A percentile compares a stretch with the other conserved stretches of the same genome.
Conservation (phyloP, 306 rosid genomes). For the Cicer arietinum region DNA sequence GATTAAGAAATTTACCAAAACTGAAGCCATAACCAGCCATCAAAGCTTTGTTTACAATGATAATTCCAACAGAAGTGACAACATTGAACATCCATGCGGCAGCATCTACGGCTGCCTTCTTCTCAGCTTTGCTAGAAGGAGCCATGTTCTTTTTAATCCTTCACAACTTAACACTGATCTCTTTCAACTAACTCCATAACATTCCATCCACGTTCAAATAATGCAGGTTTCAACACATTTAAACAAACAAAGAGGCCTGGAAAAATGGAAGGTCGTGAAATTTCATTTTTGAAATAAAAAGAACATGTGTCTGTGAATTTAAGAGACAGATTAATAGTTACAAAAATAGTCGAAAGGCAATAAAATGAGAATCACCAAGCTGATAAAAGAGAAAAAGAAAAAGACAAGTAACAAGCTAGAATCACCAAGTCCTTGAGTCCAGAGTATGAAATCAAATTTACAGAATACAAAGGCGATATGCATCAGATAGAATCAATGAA, state of each 20-base stretch:
- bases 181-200: constrained; percentile 48
- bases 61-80: constrained; percentile 90
- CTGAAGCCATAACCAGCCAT: constrained; percentile 90
- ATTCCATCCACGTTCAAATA: constrained; percentile 32
- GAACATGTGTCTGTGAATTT: background rate
- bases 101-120: constrained; percentile 77
- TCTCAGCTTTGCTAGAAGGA: constrained; percentile 71
- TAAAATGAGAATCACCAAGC: constrained; percentile 5
- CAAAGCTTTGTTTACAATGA: constrained; percentile 86
- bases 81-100: constrained; percentile 94
- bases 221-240: constrained; percentile 34
- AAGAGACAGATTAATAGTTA: too few relatives aligned
- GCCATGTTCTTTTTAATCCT: constrained; percentile 54
- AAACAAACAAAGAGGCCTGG: constrained; percentile 38
- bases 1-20: constrained; percentile 61
- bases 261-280: constrained; percentile 34
- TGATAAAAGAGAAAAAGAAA: too few relatives aligned
- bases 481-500: background rate
- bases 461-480: constrained; percentile 17
- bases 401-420: too few relatives aligned
- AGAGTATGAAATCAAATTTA: background rate
- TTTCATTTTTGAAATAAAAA: background rate
- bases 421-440: background rate
- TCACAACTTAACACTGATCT: constrained; percentile 34
- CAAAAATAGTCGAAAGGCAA: background rate